phyloP scores from a whole-genome alignment of 2,329 filamentous ascomycete species.

The Venturia oleaginea region DNA sequence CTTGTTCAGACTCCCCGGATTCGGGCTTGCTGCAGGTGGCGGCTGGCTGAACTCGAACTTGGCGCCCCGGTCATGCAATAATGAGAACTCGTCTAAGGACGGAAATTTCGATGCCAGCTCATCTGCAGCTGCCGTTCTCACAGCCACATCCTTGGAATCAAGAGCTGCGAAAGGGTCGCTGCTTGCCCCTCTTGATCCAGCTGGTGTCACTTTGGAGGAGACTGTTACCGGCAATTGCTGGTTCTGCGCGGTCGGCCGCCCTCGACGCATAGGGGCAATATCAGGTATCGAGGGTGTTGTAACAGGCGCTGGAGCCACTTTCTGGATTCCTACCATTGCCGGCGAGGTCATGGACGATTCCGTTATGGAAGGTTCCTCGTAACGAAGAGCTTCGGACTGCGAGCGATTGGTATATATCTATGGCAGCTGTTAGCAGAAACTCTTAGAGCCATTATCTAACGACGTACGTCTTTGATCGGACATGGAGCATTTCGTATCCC shows the following conservation, averaged over 20 bases:
- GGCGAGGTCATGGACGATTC: slow-evolving; percentile 45
- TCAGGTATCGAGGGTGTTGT: slow-evolving; percentile 66
- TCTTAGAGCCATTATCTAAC: not conserved
- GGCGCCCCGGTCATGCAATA: slow-evolving; percentile 73
- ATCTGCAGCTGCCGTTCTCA: slow-evolving; percentile 50
- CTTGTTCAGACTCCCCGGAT: slow-evolving; percentile 49
- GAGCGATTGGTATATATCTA: slow-evolving; percentile 47
- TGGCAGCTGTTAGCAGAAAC: slow-evolving; percentile 19
- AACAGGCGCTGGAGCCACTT: slow-evolving; percentile 63
- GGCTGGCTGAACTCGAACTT: slow-evolving; percentile 70
- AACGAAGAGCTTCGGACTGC: slow-evolving; percentile 53
- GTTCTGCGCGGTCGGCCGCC: slow-evolving; percentile 54
- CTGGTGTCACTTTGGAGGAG: slow-evolving; percentile 49
- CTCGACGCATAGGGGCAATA: slow-evolving; percentile 87
- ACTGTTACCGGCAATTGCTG: slow-evolving; percentile 33
- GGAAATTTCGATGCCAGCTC: slow-evolving; percentile 82
- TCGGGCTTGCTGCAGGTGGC: slow-evolving; percentile 37
- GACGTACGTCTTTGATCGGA: slow-evolving; percentile 77
- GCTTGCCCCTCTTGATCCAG: slow-evolving; percentile 55
- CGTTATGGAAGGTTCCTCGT: slow-evolving; percentile 50
- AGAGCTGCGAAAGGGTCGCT: slow-evolving; percentile 87
- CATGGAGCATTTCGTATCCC: slow-evolving; percentile 79
- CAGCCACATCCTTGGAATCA: slow-evolving; percentile 53
- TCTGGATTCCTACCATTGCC: slow-evolving; percentile 68
- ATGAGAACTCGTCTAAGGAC: slow-evolving; percentile 82